Evolutionary conservation across 2,329 filamentous ascomycete genomes (phyloP).

Genomic region (Pseudogymnoascus sp.): DNA sequence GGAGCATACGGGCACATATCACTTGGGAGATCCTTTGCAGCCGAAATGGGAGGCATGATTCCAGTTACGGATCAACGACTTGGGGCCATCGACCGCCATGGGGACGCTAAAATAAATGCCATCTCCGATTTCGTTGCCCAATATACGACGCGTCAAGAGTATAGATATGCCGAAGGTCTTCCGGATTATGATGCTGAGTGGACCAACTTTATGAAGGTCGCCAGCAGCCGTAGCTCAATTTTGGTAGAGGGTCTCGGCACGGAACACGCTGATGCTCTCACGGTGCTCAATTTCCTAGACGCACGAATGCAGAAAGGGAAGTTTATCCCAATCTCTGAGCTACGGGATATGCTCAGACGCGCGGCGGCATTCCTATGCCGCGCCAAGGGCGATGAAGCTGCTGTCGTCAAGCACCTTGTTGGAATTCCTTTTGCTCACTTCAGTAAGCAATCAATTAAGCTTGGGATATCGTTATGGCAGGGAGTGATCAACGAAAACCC

Average conservation of each 20-base stretch:
- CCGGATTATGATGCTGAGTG: conserved; percentile 61
- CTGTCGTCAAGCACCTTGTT: conserved; percentile 79
- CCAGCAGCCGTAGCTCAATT: conserved; percentile 36
- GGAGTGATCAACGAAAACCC: conserved; percentile 96
- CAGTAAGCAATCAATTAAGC: conserved; percentile 88
- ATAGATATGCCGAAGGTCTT: conserved; percentile 73
- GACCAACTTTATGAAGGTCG: conserved; percentile 49
- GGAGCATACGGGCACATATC: conserved; percentile 86
- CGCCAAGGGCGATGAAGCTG: conserved; percentile 63
- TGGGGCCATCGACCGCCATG: conserved; percentile 67
- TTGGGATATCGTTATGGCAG: conserved; percentile 92
- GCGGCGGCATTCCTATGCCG: conserved; percentile 82
- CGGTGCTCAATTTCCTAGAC: conserved; percentile 64
- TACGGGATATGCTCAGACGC: conserved; percentile 72
- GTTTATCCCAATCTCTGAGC: conserved; percentile 60
- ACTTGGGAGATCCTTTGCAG: conserved; percentile 83
- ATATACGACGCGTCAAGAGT: conserved; percentile 94
- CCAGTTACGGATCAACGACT: conserved; percentile 80
- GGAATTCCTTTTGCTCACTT: conserved; percentile 89
- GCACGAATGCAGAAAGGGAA: conserved; percentile 60
- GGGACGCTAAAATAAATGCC: conserved; percentile 71
- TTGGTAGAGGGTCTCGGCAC: conserved; percentile 31
- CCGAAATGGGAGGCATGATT: conserved; percentile 83
- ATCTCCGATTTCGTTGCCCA: conserved; percentile 95
- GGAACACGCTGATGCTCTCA: conserved; percentile 50